A percentile compares a stretch with the other conserved stretches of the same genome.
phyloP scores from a whole-genome alignment of 2,329 filamentous ascomycete genomes.

The Ceratocystis variospora region DNA sequence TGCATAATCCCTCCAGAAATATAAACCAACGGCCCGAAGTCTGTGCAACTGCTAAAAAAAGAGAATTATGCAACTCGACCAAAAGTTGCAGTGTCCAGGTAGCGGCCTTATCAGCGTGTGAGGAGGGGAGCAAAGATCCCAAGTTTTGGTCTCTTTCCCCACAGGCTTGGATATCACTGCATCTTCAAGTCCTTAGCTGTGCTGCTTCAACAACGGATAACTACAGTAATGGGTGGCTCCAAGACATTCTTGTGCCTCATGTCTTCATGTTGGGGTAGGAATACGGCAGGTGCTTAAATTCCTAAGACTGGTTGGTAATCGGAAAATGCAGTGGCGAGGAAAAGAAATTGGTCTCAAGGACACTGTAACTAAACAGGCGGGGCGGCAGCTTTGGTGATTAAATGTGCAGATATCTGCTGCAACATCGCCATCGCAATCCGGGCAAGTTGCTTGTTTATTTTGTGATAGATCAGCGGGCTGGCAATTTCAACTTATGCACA shows the following conservation, averaged over 20 bases:
- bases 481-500: not conserved
- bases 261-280: not conserved
- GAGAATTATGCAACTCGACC: not conserved
- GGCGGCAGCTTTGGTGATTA: not conserved
- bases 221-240: not conserved
- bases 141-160: not conserved
- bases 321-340: not conserved
- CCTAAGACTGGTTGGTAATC: not conserved
- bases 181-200: not conserved
- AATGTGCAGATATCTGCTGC: not conserved
- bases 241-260: conserved; percentile 4
- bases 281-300: not conserved
- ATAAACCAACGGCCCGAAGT: not conserved
- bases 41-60: not conserved
- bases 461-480: too few relatives aligned
- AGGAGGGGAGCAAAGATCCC: not conserved
- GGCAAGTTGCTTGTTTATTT: too few relatives aligned
- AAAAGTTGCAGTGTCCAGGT: not conserved
- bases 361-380: not conserved
- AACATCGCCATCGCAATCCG: not conserved
- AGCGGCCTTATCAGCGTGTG: not conserved
- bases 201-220: not conserved
- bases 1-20: not conserved
- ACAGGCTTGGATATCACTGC: not conserved
- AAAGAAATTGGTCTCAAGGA: not conserved